phyloP scores from a whole-genome alignment of 2,329 filamentous ascomycete genomes.

The Drechslera avenae region DNA sequence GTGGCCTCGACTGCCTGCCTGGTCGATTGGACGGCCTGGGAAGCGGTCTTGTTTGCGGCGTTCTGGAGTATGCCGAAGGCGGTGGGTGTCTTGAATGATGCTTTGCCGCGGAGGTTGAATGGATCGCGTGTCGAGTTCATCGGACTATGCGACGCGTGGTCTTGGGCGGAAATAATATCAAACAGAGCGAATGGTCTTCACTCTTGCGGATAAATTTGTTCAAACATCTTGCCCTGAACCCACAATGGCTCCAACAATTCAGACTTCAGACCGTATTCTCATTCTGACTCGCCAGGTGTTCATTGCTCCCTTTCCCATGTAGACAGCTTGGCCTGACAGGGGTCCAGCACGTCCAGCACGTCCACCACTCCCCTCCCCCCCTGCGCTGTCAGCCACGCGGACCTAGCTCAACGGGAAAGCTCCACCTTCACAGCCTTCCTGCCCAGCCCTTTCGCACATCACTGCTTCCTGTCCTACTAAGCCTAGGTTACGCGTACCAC shows the following conservation, averaged over 20 bases:
- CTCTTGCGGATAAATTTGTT: slow-evolving; percentile 1
- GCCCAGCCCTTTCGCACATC: slow-evolving; percentile 4
- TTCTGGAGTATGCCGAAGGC: slow-evolving; percentile 40
- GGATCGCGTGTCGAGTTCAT: slow-evolving; percentile 55
- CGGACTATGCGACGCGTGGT: slow-evolving; percentile 15
- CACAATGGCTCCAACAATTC: slow-evolving; percentile 1
- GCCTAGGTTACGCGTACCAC: not conserved
- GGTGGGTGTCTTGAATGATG: slow-evolving; percentile 33
- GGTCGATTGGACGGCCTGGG: slow-evolving; percentile 33
- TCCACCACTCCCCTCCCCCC: too few relatives aligned
- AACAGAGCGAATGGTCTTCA: slow-evolving; percentile 10
- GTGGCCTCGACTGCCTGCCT: slow-evolving; percentile 42
- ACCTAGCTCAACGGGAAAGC: slow-evolving; percentile 23
- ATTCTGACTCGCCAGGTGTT: slow-evolving; percentile 31
- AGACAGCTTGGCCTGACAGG: slow-evolving; percentile 24
- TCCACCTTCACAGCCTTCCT: slow-evolving; percentile 18
- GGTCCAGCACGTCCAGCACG: slow-evolving; percentile 13
- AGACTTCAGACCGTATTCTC: not conserved
- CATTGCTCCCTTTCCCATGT: slow-evolving; percentile 22
- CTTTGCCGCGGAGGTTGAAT: slow-evolving; percentile 51
- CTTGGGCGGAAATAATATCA: not conserved
- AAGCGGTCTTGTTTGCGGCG: slow-evolving; percentile 35
- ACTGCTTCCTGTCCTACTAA: not conserved
- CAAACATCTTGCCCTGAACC: slow-evolving; percentile 9
- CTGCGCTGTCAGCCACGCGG: slow-evolving; percentile 6